These are phyloP conservation scores for Fibroporia radiculosa DNA, from an alignment of 768 basidiomycete genomes.

Conservation along the genomic window DNA sequence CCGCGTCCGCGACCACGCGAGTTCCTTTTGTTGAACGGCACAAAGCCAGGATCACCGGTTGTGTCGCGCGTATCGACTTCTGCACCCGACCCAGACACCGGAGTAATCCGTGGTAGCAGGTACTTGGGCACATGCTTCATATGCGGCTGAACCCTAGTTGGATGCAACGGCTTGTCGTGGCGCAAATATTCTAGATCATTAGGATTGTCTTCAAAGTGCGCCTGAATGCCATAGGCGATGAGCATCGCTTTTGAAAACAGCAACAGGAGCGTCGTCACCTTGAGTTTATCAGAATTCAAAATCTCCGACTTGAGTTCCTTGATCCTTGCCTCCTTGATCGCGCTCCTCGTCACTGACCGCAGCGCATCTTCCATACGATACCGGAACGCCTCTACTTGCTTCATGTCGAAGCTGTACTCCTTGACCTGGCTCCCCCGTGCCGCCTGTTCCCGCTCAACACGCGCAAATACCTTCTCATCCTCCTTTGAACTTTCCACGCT, in stretches of 20 bases:
- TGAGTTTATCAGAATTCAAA: slow-evolving; percentile 91
- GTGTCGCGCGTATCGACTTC: slow-evolving; percentile 22
- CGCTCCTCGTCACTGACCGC: slow-evolving; percentile 76
- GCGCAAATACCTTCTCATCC: slow-evolving; percentile 71
- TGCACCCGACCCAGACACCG: slow-evolving; percentile 35
- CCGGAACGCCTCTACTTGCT: slow-evolving; percentile 93
- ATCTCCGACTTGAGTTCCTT: slow-evolving; percentile 93
- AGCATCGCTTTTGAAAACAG: neutral
- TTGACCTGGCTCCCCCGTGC: slow-evolving; percentile 52
- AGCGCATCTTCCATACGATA: slow-evolving; percentile 98
- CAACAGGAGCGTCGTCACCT: slow-evolving; percentile 42
- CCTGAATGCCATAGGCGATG: slow-evolving; percentile 39
- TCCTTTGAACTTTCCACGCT: slow-evolving; percentile 57
- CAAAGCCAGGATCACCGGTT: slow-evolving; percentile 40
- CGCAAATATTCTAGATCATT: slow-evolving; percentile 85
- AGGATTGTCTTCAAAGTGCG: slow-evolving; percentile 97
- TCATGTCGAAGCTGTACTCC: slow-evolving; percentile 93
- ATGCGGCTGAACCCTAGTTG: slow-evolving; percentile 82
- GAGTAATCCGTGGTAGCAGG: slow-evolving; percentile 73
- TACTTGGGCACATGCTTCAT: slow-evolving; percentile 97
- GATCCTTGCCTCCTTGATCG: slow-evolving; percentile 83
- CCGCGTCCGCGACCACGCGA: slow-evolving; percentile 45
- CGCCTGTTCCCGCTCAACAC: slow-evolving; percentile 72
- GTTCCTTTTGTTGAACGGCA: slow-evolving; percentile 63
- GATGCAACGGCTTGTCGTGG: slow-evolving; percentile 92